Evolutionary conservation across 106 monocot genomes (phyloP).

Genomic region (Acorus gramineus): DNA sequence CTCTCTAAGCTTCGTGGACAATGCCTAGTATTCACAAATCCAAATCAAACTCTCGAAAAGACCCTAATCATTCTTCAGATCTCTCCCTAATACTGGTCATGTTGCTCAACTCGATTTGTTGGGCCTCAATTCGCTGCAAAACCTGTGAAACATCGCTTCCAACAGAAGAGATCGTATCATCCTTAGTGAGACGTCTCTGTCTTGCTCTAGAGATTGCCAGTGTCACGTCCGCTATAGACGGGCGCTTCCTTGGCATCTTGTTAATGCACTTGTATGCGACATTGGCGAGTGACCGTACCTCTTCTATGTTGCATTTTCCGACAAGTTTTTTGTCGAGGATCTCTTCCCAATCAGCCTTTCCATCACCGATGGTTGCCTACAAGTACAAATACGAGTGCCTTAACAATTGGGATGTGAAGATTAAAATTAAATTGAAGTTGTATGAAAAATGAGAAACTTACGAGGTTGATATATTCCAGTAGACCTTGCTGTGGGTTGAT

Average conservation of each 20-base stretch:
- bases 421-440: no score
- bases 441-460: slow-evolving; percentile 27
- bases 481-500: slow-evolving; percentile 97
- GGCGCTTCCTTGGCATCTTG: slow-evolving; percentile 63
- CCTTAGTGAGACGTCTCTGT: slow-evolving; percentile 14
- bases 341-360: slow-evolving; percentile 73
- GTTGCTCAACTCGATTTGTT: slow-evolving; percentile 55
- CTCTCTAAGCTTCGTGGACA: no score
- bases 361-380: slow-evolving; percentile 74
- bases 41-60: no score
- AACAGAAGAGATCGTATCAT: slow-evolving; percentile 15
- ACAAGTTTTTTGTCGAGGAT: slow-evolving; percentile 72
- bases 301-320: slow-evolving; percentile 30
- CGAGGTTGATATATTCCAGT: slow-evolving; percentile 88
- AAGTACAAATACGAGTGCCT: not conserved
- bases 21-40: no score
- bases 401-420: no score
- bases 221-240: slow-evolving; percentile 61
- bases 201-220: slow-evolving; percentile 50
- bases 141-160: slow-evolving; percentile 19
- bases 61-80: no score
- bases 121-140: slow-evolving; percentile 45
- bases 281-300: slow-evolving; percentile 55
- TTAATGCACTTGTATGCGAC: slow-evolving; percentile 63
- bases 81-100: slow-evolving; percentile 31